Evolutionary conservation across 78 protist species (phyloP).

Genomic region (Parvularia atlantis): DNA sequence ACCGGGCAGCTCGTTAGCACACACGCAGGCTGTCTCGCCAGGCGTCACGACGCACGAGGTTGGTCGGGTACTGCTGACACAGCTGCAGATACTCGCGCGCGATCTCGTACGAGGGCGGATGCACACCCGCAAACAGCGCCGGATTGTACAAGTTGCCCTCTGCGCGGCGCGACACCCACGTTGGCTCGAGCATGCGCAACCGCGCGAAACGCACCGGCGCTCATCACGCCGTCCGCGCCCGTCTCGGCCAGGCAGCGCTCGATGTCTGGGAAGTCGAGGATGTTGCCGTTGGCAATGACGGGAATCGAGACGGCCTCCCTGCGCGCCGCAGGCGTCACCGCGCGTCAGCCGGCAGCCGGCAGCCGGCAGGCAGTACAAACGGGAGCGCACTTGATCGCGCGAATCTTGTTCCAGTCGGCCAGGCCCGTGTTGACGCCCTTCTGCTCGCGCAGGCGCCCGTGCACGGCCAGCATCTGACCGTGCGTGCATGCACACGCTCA

Average conservation of each 20-base stretch:
- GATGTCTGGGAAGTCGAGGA: constrained; percentile 18
- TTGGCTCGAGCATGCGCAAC: no score
- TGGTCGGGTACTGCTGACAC: not conserved
- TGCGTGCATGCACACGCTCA: no score
- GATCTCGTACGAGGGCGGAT: constrained; percentile 2
- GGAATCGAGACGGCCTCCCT: constrained; percentile 41
- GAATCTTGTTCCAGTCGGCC: constrained; percentile 50
- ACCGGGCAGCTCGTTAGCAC: not conserved
- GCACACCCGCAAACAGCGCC: constrained; percentile 23
- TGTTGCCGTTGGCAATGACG: constrained; percentile 68
- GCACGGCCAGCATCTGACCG: constrained; percentile 34
- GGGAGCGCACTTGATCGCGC: constrained; percentile 8
- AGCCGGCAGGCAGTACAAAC: no score
- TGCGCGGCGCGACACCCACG: no score
- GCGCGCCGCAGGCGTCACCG: not conserved
- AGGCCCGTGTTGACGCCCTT: constrained; percentile 40
- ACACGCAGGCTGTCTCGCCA: not conserved
- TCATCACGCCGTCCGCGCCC: constrained; percentile 60
- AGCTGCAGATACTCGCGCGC: constrained; percentile 37
- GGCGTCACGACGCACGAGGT: not conserved
- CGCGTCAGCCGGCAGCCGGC: not conserved
- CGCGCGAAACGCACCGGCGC: no score
- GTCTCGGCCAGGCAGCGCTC: constrained; percentile 30
- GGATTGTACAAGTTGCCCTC: constrained; percentile 45
- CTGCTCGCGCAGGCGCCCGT: constrained; percentile 57